These are phyloP conservation scores for Amaranthus cruentus DNA, from an alignment of 148 eudicot species.

Conservation along the genomic window DNA sequence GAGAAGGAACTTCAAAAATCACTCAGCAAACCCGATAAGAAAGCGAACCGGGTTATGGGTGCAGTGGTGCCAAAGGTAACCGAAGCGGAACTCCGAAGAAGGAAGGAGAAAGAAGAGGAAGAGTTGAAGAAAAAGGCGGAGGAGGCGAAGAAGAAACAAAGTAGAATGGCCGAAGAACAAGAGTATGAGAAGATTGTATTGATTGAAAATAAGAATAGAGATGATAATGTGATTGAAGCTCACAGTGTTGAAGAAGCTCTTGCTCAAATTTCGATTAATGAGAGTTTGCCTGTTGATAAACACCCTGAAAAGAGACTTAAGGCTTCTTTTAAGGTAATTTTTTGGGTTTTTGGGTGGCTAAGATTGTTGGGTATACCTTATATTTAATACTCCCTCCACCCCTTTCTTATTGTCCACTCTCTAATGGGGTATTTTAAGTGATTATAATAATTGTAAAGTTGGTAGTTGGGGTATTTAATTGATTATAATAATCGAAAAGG, in stretches of 20 bases:
- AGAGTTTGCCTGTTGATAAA: slow-evolving; percentile 64
- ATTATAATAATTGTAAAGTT: too few relatives aligned
- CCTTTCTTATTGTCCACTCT: too few relatives aligned
- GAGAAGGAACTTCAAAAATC: slow-evolving; percentile 73
- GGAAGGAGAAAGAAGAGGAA: slow-evolving; percentile 56
- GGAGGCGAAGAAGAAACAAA: slow-evolving; percentile 63
- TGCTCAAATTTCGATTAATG: slow-evolving; percentile 54
- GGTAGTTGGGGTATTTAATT: too few relatives aligned
- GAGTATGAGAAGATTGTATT: slow-evolving; percentile 82
- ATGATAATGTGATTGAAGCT: slow-evolving; percentile 72
- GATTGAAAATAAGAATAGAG: slow-evolving; percentile 68
- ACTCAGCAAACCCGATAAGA: slow-evolving; percentile 68
- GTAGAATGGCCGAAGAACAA: slow-evolving; percentile 66
- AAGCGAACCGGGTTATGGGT: slow-evolving; percentile 57
- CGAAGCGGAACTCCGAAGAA: slow-evolving; percentile 51
- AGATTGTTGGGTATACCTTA: background rate
- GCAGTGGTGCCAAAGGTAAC: slow-evolving; percentile 68
- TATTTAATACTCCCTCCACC: too few relatives aligned
- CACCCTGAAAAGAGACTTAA: slow-evolving; percentile 93
- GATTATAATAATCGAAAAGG: too few relatives aligned
- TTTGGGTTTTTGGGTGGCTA: too few relatives aligned
- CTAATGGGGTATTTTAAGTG: too few relatives aligned
- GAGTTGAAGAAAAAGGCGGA: slow-evolving; percentile 42
- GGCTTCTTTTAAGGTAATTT: slow-evolving; percentile 76
- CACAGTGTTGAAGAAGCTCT: slow-evolving; percentile 78